Evolutionary conservation across 441 rosid species (phyloP).

Genomic region (Arabidopsis hybrid): DNA sequence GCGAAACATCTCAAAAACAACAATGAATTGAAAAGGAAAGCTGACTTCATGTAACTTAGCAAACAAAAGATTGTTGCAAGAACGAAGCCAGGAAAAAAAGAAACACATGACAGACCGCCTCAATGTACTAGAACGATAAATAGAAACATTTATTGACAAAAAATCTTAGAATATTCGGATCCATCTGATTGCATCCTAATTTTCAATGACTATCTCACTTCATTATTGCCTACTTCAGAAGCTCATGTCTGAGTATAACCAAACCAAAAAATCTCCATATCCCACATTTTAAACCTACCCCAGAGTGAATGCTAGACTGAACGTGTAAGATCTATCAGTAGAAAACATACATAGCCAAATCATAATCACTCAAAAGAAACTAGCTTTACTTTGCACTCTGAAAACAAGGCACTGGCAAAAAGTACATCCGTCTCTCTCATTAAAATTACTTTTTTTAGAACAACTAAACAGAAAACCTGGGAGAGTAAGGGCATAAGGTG

Average conservation of each 20-base stretch:
- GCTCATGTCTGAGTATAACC: conserved; percentile 15
- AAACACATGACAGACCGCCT: conserved; percentile 22
- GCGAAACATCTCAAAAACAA: conserved; percentile 35
- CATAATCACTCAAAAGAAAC: not conserved
- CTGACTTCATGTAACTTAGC: conserved; percentile 23
- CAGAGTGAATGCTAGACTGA: conserved; percentile 25
- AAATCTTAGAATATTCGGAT: conserved; percentile 5
- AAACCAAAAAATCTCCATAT: conserved; percentile 22
- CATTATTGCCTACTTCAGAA: conserved; percentile 22
- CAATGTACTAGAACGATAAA: conserved; percentile 21
- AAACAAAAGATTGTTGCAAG: conserved; percentile 29
- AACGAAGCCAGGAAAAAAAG: conserved; percentile 14
- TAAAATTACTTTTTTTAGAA: conserved; percentile 6
- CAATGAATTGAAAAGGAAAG: conserved; percentile 21
- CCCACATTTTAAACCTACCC: conserved; percentile 25
- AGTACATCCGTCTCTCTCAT: conserved; percentile 19
- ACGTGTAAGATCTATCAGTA: conserved; percentile 23
- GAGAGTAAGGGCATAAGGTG: conserved; percentile 15
- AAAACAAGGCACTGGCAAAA: conserved; percentile 20
- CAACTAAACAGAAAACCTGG: conserved; percentile 16
- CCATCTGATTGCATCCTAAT: conserved; percentile 29
- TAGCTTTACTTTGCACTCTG: conserved; percentile 21
- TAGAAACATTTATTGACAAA: not conserved
- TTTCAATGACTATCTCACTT: conserved; percentile 22
- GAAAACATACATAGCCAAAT: conserved; percentile 27